Conservation (phyloP, 2,329 filamentous ascomycete genomes). For the Lachnellula hyalina region DNA sequence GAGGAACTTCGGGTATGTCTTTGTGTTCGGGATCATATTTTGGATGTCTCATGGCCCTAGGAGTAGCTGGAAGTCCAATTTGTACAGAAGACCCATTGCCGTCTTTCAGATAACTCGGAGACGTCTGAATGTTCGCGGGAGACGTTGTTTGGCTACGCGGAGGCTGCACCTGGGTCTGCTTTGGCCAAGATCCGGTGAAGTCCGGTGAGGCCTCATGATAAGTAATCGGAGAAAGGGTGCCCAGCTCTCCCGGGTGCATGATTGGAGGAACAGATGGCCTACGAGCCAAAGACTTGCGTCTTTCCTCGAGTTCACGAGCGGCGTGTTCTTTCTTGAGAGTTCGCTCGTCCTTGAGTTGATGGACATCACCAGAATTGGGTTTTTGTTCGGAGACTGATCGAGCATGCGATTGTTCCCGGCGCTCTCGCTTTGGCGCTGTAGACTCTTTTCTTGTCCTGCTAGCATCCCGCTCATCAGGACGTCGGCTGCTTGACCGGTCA, state of each 20-base stretch:
- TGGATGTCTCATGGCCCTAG: conserved; percentile 80
- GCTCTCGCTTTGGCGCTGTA: conserved; percentile 19
- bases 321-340: conserved; percentile 67
- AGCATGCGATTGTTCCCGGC: conserved; percentile 20
- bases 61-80: conserved; percentile 83
- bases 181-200: conserved; percentile 27
- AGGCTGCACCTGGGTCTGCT: conserved; percentile 34
- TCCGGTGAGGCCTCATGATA: conserved; percentile 25
- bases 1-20: conserved; percentile 52
- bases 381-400: conserved; percentile 42
- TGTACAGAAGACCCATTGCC: conserved; percentile 44
- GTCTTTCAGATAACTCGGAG: conserved; percentile 36
- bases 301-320: conserved; percentile 81
- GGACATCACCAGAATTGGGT: conserved; percentile 49
- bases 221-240: conserved; percentile 28
- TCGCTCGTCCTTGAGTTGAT: conserved; percentile 53
- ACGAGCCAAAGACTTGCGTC: conserved; percentile 75
- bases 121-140: conserved; percentile 28
- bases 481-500: conserved; percentile 30
- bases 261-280: conserved; percentile 76
- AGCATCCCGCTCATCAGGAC: conserved; percentile 20
- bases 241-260: conserved; percentile 61
- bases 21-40: conserved; percentile 58
- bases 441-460: conserved; percentile 22
- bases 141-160: conserved; percentile 60